These are phyloP conservation scores for Tolypocladium tropicale DNA, from an alignment of 2,329 filamentous ascomycete genomes.

Conservation along the genomic window DNA sequence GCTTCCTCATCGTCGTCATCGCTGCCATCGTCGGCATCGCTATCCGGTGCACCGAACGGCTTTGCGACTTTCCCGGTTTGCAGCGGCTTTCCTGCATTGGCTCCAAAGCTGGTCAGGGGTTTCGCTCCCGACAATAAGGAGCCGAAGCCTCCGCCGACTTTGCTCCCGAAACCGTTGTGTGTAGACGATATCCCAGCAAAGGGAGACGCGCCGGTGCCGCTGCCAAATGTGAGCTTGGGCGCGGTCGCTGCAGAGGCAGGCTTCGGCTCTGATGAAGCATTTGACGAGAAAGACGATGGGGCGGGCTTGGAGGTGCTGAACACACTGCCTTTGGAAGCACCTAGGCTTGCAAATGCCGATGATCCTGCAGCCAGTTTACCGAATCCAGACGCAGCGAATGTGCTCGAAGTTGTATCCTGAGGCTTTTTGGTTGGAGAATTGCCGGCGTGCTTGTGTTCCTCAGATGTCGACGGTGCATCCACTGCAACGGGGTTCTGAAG, in stretches of 20 bases:
- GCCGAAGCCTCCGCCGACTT: constrained; percentile 25
- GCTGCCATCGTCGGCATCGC: constrained; percentile 43
- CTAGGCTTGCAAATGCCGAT: constrained; percentile 54
- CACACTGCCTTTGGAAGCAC: constrained; percentile 33
- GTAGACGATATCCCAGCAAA: constrained; percentile 33
- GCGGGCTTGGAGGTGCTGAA: constrained; percentile 36
- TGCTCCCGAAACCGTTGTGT: constrained; percentile 38
- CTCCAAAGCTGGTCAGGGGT: constrained; percentile 58
- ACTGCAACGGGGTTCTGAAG: neutral
- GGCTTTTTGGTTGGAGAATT: constrained; percentile 15
- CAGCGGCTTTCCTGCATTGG: constrained; percentile 37
- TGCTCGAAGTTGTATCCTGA: constrained; percentile 40
- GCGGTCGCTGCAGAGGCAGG: constrained; percentile 16
- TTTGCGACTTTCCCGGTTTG: constrained; percentile 53
- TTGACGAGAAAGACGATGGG: constrained; percentile 18
- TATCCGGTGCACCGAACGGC: constrained; percentile 69
- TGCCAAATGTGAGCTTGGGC: constrained; percentile 41
- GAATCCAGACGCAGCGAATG: constrained; percentile 60
- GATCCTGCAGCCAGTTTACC: constrained; percentile 52
- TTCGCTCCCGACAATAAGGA: constrained; percentile 29
- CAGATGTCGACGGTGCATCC: constrained; percentile 7
- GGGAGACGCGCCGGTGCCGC: constrained; percentile 30
- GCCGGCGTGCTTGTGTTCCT: constrained; percentile 11
- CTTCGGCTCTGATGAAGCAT: constrained; percentile 8
- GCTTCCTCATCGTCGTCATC: constrained; percentile 25